phyloP scores from a whole-genome alignment of 108 stramenopile species.

The Fragilariopsis cylindrus region DNA sequence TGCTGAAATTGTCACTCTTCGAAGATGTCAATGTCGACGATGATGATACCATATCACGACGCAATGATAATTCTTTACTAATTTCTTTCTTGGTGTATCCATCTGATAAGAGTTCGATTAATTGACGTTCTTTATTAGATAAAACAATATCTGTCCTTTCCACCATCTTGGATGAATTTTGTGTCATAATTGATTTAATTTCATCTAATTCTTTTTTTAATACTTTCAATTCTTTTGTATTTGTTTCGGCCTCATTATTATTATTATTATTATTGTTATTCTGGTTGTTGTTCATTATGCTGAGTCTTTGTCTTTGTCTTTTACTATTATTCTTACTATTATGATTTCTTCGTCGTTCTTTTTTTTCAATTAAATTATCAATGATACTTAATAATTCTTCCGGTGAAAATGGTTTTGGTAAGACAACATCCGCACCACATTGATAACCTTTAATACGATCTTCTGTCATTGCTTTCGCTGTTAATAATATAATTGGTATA shows the following conservation, averaged over 20 bases:
- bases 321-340: neutral
- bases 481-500: conserved; percentile 80
- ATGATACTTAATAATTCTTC: conserved; percentile 82
- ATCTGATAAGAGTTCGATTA: conserved; percentile 42
- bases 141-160: conserved; percentile 49
- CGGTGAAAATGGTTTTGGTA: conserved; percentile 89
- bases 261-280: neutral
- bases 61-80: conserved; percentile 15
- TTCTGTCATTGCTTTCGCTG: conserved; percentile 76
- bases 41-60: too few relatives aligned
- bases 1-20: neutral
- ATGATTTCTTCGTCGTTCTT: conserved; percentile 43
- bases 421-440: conserved; percentile 77
- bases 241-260: too few relatives aligned
- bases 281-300: neutral
- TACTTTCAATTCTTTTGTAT: conserved; percentile 12
- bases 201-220: conserved; percentile 40
- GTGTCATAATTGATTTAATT: conserved; percentile 44
- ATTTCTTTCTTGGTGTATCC: conserved; percentile 57
- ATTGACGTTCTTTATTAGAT: conserved; percentile 43
- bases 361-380: conserved; percentile 61
- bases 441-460: conserved; percentile 86
- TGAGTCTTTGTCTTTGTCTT: too few relatives aligned
- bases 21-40: too few relatives aligned
- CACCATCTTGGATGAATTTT: conserved; percentile 28